A percentile compares a stretch with the other conserved stretches of the same genome.
phyloP scores from a whole-genome alignment of 2,329 filamentous ascomycete species.

The Capronia coronata region DNA sequence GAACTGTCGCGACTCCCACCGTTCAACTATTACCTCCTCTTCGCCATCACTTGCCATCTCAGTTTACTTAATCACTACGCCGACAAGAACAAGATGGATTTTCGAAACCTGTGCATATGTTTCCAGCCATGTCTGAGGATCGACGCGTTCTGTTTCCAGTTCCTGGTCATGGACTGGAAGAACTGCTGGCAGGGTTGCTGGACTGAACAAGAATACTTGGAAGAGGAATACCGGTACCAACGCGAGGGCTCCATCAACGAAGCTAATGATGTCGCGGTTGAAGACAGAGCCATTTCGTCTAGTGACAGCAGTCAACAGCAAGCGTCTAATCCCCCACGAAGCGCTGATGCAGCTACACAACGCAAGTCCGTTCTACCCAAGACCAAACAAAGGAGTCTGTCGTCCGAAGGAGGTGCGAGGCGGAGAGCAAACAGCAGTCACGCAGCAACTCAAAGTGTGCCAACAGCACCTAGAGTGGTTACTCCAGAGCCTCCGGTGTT shows the following conservation, averaged over 20 bases:
- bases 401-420: slow-evolving; percentile 16
- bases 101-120: slow-evolving; percentile 89
- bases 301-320: slow-evolving; percentile 56
- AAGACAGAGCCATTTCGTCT: slow-evolving; percentile 57
- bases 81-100: slow-evolving; percentile 98
- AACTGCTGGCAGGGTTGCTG: slow-evolving; percentile 96
- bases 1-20: slow-evolving; percentile 90
- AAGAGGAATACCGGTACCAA: slow-evolving; percentile 41
- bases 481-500: slow-evolving; percentile 31
- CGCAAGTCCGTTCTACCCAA: slow-evolving; percentile 18
- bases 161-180: slow-evolving; percentile 89
- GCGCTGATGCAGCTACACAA: slow-evolving; percentile 17
- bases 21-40: slow-evolving; percentile 95
- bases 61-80: slow-evolving; percentile 85
- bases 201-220: slow-evolving; percentile 74
- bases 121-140: slow-evolving; percentile 97
- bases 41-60: slow-evolving; percentile 93
- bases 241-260: slow-evolving; percentile 29
- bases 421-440: slow-evolving; percentile 23
- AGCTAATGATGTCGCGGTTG: slow-evolving; percentile 30
- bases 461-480: slow-evolving; percentile 23
- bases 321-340: slow-evolving; percentile 12
- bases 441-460: slow-evolving; percentile 21
- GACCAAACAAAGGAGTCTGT: slow-evolving; percentile 26
- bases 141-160: slow-evolving; percentile 90